Percentiles rank a stretch among this genome's conserved stretches.
Evolutionary conservation across 106 monocot genomes (phyloP).

Genomic region (Platanthera zijinensis): DNA sequence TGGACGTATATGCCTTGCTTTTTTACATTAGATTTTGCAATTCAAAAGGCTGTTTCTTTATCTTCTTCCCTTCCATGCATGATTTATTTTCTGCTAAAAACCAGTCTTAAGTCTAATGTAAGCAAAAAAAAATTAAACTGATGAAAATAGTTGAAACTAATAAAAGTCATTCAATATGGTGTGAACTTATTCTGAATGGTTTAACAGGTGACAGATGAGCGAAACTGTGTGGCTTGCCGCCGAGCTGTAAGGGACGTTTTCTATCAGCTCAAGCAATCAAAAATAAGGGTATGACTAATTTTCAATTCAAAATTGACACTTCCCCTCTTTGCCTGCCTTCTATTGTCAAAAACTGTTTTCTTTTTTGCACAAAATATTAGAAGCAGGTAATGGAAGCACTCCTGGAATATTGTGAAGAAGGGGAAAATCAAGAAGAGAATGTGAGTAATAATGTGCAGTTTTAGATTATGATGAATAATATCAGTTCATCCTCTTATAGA

Average conservation of each 20-base stretch:
- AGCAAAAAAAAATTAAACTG: too few species aligned
- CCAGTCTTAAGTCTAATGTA: too few species aligned
- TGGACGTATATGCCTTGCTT: too few species aligned
- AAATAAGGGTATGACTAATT: not conserved
- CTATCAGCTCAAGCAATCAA: slow-evolving; percentile 9
- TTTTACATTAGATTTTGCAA: too few species aligned
- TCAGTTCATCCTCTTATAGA: too few species aligned
- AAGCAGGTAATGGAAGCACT: slow-evolving; percentile 2
- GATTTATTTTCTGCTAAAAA: too few species aligned
- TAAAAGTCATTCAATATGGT: not conserved
- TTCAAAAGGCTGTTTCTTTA: too few species aligned
- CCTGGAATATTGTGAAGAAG: slow-evolving; percentile 8
- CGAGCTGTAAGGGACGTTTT: slow-evolving; percentile 3
- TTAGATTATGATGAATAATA: too few species aligned
- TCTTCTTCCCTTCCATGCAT: too few species aligned
- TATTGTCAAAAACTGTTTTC: not conserved
- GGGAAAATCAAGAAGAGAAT: not conserved
- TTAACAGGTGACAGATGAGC: slow-evolving; percentile 2
- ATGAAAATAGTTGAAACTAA: too few species aligned
- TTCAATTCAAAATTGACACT: not conserved
- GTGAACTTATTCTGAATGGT: not conserved
- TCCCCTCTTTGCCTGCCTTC: not conserved
- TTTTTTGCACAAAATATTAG: not conserved
- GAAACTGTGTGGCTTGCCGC: slow-evolving; percentile 1
- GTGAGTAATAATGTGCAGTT: not conserved